Conservation (phyloP, 495 filamentous ascomycete species). For the Penicillium paradoxum region DNA sequence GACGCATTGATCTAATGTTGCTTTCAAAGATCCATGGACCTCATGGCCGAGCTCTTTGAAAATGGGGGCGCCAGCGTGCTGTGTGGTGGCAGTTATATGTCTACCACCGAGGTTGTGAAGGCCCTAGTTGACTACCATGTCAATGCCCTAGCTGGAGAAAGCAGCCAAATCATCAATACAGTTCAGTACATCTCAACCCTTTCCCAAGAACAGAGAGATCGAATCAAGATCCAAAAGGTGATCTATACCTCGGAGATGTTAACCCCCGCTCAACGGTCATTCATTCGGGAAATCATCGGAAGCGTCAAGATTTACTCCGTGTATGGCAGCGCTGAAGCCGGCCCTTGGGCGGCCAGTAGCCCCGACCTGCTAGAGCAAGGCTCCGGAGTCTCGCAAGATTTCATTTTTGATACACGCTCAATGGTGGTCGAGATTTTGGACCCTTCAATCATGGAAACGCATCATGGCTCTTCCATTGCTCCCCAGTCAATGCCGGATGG, state of each 20-base stretch:
- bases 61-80: slow-evolving; percentile 21
- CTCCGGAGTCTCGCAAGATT: slow-evolving; percentile 9
- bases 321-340: slow-evolving; percentile 27
- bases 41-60: slow-evolving; percentile 18
- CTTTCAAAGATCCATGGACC: slow-evolving; percentile 19
- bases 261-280: slow-evolving; percentile 12
- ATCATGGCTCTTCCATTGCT: not conserved
- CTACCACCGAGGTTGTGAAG: slow-evolving; percentile 9
- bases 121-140: slow-evolving; percentile 18
- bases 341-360: slow-evolving; percentile 19
- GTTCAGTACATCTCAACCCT: slow-evolving; percentile 21
- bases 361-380: slow-evolving; percentile 3
- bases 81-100: slow-evolving; percentile 22
- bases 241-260: slow-evolving; percentile 28
- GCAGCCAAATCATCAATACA: slow-evolving; percentile 22
- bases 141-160: slow-evolving; percentile 26
- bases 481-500: slow-evolving; percentile 14
- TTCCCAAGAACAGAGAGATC: not conserved
- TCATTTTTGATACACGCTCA: slow-evolving; percentile 28
- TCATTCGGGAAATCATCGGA: slow-evolving; percentile 5
- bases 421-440: slow-evolving; percentile 30
- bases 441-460: not conserved
- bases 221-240: slow-evolving; percentile 17
- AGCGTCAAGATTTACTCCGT: slow-evolving; percentile 22
- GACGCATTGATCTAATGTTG: too few species aligned